A percentile compares a stretch with the other conserved stretches of the same genome.
These are phyloP conservation scores for Lactifluus rugatus DNA, from an alignment of 768 basidiomycete genomes.

Conservation along the genomic window DNA sequence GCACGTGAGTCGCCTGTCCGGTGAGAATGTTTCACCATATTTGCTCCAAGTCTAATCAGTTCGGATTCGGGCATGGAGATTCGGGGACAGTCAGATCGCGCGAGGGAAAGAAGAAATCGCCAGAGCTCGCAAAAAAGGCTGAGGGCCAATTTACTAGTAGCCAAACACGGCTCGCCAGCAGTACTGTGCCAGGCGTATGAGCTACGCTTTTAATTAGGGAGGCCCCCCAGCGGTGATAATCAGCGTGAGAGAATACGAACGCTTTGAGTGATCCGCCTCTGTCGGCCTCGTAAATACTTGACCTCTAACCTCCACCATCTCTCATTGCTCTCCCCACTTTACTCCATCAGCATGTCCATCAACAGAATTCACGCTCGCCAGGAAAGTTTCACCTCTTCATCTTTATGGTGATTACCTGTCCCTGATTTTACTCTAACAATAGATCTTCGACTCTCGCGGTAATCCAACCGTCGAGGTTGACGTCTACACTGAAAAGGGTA, in stretches of 20 bases:
- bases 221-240: slow-evolving; percentile 8
- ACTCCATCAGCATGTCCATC: slow-evolving; percentile 66
- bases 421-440: slow-evolving; percentile 1
- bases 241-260: slow-evolving; percentile 29
- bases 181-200: neutral
- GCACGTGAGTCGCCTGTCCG: too few species aligned
- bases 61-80: neutral
- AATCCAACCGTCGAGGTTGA: slow-evolving; percentile 97
- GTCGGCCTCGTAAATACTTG: slow-evolving; percentile 16
- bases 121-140: neutral
- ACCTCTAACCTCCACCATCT: neutral
- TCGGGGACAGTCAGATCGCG: neutral
- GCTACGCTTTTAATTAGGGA: neutral
- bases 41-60: too few species aligned
- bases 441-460: slow-evolving; percentile 99
- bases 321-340: slow-evolving; percentile 1
- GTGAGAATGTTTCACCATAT: too few species aligned
- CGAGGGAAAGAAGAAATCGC: neutral
- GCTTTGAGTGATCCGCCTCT: slow-evolving; percentile 16
- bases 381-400: slow-evolving; percentile 35
- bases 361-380: slow-evolving; percentile 88
- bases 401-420: neutral
- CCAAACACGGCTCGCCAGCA: neutral
- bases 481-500: slow-evolving; percentile 80
- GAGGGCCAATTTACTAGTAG: too few species aligned